Evolutionary conservation across 257 asterid species (phyloP).

Genomic region (Oldenlandia corymbosa): DNA sequence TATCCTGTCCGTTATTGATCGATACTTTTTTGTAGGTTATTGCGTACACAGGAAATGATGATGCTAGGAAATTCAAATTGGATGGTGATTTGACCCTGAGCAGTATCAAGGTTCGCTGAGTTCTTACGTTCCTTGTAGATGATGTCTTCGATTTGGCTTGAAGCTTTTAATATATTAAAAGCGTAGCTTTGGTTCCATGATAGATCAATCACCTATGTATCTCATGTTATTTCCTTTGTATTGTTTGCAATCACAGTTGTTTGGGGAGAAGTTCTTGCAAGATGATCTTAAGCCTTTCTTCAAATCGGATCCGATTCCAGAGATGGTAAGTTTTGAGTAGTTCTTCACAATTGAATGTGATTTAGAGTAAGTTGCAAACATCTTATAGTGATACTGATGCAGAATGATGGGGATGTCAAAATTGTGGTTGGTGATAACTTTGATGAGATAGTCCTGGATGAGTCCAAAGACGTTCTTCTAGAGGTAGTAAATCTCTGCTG

Average conservation of each 20-base stretch:
- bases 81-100: conserved; percentile 63
- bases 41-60: conserved; percentile 92
- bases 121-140: conserved; percentile 6
- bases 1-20: conserved; percentile 4
- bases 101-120: conserved; percentile 54
- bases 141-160: not conserved
- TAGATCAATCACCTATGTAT: not conserved
- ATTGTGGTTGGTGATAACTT: conserved; percentile 88
- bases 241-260: conserved; percentile 42
- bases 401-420: conserved; percentile 91
- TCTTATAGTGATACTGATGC: conserved; percentile 18
- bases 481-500: conserved; percentile 51
- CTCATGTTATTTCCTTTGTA: not conserved
- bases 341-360: not conserved
- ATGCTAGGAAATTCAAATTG: conserved; percentile 67
- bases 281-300: conserved; percentile 84
- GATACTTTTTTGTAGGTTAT: conserved; percentile 53
- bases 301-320: conserved; percentile 94
- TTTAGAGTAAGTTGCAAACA: conserved; percentile 1
- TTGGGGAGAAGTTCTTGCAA: conserved; percentile 65
- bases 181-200: not conserved
- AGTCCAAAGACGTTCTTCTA: conserved; percentile 94
- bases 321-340: conserved; percentile 35
- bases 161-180: not conserved
- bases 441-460: conserved; percentile 87